Percentiles rank a stretch among this genome's conserved stretches.
Evolutionary conservation across 2,329 filamentous ascomycete genomes (phyloP).

Genomic region (Colletotrichum sp.): DNA sequence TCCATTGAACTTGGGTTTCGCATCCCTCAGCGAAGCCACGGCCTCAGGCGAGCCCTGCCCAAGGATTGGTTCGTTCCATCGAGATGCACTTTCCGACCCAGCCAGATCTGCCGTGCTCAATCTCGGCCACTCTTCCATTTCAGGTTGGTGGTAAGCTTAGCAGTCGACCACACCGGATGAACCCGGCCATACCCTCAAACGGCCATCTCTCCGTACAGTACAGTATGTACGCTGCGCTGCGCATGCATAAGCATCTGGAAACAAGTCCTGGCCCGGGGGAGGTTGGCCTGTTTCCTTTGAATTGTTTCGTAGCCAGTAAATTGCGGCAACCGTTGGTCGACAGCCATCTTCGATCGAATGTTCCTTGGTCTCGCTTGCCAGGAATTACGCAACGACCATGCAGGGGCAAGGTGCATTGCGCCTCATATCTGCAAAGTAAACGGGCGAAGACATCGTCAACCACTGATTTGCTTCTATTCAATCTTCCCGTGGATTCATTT

Average conservation of each 20-base stretch:
- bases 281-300: neutral
- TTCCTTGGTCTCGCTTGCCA: neutral
- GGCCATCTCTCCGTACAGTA: neutral
- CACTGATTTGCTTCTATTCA: neutral
- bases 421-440: neutral
- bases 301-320: neutral
- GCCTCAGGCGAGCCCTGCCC: neutral
- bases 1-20: neutral
- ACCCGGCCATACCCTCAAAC: constrained; percentile 1
- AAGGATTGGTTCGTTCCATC: constrained; percentile 9
- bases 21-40: neutral
- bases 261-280: neutral
- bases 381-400: neutral
- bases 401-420: neutral
- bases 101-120: constrained; percentile 16
- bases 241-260: neutral
- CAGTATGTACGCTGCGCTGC: neutral
- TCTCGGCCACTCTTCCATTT: constrained; percentile 21
- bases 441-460: neutral
- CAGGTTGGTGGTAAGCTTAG: constrained; percentile 18
- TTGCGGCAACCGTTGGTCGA: neutral
- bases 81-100: constrained; percentile 2
- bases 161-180: constrained; percentile 13
- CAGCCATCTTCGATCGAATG: neutral
- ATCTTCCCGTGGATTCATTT: neutral